These are phyloP conservation scores for Falciphora oryzae DNA, from an alignment of 2,329 filamentous ascomycete genomes.

Conservation along the genomic window DNA sequence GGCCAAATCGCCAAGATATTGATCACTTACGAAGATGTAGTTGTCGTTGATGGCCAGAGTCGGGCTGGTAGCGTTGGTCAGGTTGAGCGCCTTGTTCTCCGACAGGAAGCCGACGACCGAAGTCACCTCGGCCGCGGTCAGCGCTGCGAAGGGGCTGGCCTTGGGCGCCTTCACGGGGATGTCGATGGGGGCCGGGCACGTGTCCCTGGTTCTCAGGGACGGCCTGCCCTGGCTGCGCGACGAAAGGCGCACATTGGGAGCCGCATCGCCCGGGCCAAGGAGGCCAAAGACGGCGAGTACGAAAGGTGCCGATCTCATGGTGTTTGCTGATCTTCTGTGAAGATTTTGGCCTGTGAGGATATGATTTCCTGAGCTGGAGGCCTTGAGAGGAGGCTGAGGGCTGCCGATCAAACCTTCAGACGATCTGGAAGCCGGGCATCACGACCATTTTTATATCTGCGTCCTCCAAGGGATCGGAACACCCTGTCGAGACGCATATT, in stretches of 20 bases:
- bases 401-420: background rate
- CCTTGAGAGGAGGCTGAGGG: background rate
- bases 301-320: background rate
- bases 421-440: background rate
- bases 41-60: background rate
- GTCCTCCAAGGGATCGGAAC: background rate
- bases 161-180: background rate
- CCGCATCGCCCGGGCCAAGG: background rate
- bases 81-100: conserved; percentile 1
- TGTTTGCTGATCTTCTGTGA: background rate
- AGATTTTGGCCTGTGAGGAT: background rate
- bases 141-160: background rate
- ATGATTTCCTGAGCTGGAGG: background rate
- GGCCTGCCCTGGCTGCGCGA: too few relatives aligned
- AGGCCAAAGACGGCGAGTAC: background rate
- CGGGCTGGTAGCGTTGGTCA: background rate
- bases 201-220: background rate
- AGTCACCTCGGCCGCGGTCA: background rate
- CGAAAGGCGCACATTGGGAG: background rate
- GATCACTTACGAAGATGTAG: background rate
- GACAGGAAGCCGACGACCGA: background rate
- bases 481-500: background rate
- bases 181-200: background rate
- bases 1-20: background rate
- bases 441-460: background rate